A percentile compares a stretch with the other conserved stretches of the same genome.
Conservation (phyloP, 129 eudicot species). For the Pulicaria dysenterica region DNA sequence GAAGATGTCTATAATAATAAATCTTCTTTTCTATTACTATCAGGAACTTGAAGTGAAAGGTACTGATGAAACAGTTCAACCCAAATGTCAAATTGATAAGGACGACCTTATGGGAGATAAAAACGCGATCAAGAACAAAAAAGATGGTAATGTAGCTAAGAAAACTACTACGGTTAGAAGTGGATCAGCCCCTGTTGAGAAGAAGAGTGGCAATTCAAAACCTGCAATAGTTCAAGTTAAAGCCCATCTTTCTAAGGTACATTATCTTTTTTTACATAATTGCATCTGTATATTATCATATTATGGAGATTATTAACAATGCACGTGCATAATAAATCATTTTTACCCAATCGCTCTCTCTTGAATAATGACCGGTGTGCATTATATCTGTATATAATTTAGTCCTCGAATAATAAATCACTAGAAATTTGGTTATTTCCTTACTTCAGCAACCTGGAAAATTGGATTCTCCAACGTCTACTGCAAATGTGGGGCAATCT, state of each 20-base stretch:
- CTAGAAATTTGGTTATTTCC: constrained; percentile 16
- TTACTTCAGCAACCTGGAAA: constrained; percentile 47
- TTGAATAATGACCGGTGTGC: neutral
- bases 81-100: constrained; percentile 37
- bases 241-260: constrained; percentile 47
- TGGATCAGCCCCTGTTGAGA: constrained; percentile 44
- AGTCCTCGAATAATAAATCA: neutral
- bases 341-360: neutral
- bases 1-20: neutral
- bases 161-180: constrained; percentile 43
- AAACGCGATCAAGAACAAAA: constrained; percentile 45
- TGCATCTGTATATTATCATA: neutral
- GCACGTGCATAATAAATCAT: neutral
- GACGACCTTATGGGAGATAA: constrained; percentile 38
- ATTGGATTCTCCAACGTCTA: constrained; percentile 41
- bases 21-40: neutral
- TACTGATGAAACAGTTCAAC: constrained; percentile 27
- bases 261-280: neutral
- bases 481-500: constrained; percentile 37
- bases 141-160: constrained; percentile 38
- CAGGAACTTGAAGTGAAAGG: constrained; percentile 64
- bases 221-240: constrained; percentile 41
- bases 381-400: neutral
- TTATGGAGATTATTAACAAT: neutral
- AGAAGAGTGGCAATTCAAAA: constrained; percentile 50